phyloP scores from a whole-genome alignment of 306 rosid species.

The Abrus pulchellus region DNA sequence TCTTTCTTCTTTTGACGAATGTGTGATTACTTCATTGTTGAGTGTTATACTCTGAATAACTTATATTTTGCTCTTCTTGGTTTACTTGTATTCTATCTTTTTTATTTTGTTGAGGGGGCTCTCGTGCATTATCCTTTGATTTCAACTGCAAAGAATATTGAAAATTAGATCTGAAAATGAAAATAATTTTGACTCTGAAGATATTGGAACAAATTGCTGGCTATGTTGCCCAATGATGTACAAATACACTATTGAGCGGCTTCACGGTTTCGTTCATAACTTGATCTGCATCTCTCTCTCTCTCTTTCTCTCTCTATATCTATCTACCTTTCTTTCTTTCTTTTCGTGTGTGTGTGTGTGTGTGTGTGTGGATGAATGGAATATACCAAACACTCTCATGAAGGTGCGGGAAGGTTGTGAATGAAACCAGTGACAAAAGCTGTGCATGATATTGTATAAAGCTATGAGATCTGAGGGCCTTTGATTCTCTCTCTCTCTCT shows the following conservation, averaged over 20 bases:
- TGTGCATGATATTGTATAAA: conserved; percentile 36
- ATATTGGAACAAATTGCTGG: neutral
- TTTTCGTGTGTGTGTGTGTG: neutral
- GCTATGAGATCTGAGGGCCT: conserved; percentile 57
- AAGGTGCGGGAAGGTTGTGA: conserved; percentile 38
- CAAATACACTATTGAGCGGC: conserved; percentile 25
- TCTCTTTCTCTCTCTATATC: neutral
- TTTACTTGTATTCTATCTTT: neutral
- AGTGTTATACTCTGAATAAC: neutral
- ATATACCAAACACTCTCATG: too few species aligned
- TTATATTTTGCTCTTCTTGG: neutral
- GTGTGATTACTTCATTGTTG: neutral
- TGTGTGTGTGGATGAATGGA: neutral
- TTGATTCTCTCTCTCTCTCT: neutral
- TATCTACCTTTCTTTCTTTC: neutral
- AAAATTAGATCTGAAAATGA: too few species aligned
- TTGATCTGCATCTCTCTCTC: conserved; percentile 23
- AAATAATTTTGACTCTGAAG: too few species aligned
- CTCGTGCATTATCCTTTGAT: too few species aligned
- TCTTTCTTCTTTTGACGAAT: too few species aligned
- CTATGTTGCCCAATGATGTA: conserved; percentile 44
- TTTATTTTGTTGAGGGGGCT: too few species aligned
- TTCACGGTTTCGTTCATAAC: conserved; percentile 26
- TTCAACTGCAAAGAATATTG: too few species aligned
- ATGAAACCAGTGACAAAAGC: conserved; percentile 27